phyloP scores from a whole-genome alignment of 2,329 filamentous ascomycete species.

The Leptographium procerum region DNA sequence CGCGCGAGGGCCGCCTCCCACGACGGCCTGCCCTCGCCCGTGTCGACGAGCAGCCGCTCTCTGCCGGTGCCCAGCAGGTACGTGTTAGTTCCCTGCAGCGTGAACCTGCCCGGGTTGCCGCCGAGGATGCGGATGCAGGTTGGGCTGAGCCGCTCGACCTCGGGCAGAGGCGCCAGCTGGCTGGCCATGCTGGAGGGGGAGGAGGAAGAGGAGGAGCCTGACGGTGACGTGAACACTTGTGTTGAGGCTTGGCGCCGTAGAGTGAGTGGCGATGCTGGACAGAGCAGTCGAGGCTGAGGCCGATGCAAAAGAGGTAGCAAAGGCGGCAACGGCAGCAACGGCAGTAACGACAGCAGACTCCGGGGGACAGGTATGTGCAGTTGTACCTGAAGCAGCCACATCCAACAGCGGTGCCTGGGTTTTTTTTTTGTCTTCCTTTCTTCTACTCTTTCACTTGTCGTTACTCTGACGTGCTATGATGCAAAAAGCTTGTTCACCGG shows the following conservation, averaged over 20 bases:
- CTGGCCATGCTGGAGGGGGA: slow-evolving; percentile 37
- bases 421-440: too few species aligned
- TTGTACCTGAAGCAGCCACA: too few species aligned
- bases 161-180: slow-evolving; percentile 52
- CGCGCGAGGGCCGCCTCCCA: slow-evolving; percentile 60
- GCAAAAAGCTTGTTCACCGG: neutral
- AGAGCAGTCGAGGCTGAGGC: neutral
- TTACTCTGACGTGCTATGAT: too few species aligned
- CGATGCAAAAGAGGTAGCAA: too few species aligned
- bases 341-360: too few species aligned
- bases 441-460: too few species aligned
- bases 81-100: slow-evolving; percentile 77
- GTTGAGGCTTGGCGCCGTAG: too few species aligned
- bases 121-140: slow-evolving; percentile 74
- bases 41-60: slow-evolving; percentile 74
- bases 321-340: too few species aligned
- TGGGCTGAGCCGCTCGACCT: slow-evolving; percentile 67
- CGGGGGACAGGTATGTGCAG: too few species aligned
- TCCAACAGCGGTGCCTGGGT: too few species aligned
- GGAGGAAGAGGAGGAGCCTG: neutral
- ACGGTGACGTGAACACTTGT: too few species aligned
- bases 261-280: too few species aligned
- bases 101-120: slow-evolving; percentile 79
- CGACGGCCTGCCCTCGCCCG: slow-evolving; percentile 65
- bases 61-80: slow-evolving; percentile 75